Base-by-base conservation (phyloP, 148 eudicot species). In the Bassia scoparia region DNA sequence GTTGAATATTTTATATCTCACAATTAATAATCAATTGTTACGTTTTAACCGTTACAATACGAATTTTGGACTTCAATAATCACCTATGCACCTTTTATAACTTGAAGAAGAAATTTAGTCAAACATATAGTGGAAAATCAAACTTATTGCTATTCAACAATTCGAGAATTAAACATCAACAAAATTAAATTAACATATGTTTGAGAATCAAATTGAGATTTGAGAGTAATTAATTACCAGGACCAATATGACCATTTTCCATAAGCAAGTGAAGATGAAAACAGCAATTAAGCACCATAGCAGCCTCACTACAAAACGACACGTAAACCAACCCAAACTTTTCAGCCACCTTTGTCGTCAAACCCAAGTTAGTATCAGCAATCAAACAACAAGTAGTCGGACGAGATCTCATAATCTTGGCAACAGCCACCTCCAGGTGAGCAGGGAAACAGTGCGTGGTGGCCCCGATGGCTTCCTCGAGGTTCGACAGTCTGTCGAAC, bases 241-340 rank as follows among this genome's bases (percentile, higher is more conserved):
- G 74, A 59, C 82, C 89, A 84, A 85, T 79, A 74, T 90, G 96
- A n/a, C 84, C 79, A 74, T 88, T 74, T 5, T 23, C 31, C 78
- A 75, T 78, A 17, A 89, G 76, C 61, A 91, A 83, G 35, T 84
- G 81, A 65, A 84, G 15, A 54, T 91, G 91, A 63, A 81, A 87
- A 75, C 89, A 86, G 18, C 86, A 68, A 10, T 81, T 64, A 29
- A 87, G 84, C 31, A 91, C 86, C 65, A 89, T 61, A 7, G 93
- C 97, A 37, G 93, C 77, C 48, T 91, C 97, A 1, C 91, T 87
- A 89, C 93, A 91, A 67, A 81, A 89, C 14, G 91, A 88, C 6
- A 83, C 81, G 65, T 84, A 78, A 21, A 85, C 55, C 43, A 90
- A 72, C 53, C 86, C 85, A 54, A 75, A 89, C 75, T 86, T 89